These are phyloP conservation scores for Lagenidium giganteum DNA, from an alignment of 352 stramenopile species.

Conservation along the genomic window DNA sequence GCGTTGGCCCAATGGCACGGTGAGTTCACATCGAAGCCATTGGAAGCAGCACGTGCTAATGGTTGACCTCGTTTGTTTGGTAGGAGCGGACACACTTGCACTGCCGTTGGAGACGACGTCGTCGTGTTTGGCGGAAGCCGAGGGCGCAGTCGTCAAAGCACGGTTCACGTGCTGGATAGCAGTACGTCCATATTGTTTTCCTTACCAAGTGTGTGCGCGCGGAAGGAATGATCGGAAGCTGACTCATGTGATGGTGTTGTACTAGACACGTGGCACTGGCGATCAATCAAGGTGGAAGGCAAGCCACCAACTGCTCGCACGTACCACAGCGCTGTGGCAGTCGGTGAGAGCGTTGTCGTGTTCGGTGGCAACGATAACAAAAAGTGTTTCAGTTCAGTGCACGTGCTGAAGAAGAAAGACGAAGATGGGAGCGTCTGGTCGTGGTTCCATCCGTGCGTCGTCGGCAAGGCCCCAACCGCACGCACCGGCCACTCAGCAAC, in stretches of 20 bases:
- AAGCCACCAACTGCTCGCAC: slow-evolving; percentile 84
- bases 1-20: slow-evolving; percentile 46
- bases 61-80: neutral
- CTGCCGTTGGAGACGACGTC: slow-evolving; percentile 65
- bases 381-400: slow-evolving; percentile 89
- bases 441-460: slow-evolving; percentile 86
- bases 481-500: slow-evolving; percentile 89
- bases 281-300: slow-evolving; percentile 78
- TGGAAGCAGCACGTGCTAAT: neutral
- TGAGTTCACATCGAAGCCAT: neutral
- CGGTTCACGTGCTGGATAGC: slow-evolving; percentile 70
- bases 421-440: slow-evolving; percentile 42
- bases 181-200: too few species aligned
- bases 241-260: too few species aligned
- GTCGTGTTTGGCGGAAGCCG: slow-evolving; percentile 76
- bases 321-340: slow-evolving; percentile 84
- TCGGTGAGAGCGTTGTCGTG: slow-evolving; percentile 70
- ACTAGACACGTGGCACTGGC: slow-evolving; percentile 88
- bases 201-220: too few species aligned
- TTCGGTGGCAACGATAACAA: slow-evolving; percentile 92
- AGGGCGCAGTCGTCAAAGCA: slow-evolving; percentile 66
- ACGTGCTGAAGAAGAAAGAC: slow-evolving; percentile 79
- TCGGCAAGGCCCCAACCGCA: slow-evolving; percentile 60
- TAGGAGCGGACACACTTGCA: slow-evolving; percentile 72
- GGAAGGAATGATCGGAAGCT: too few species aligned